Conservation (phyloP, 2,329 filamentous ascomycete genomes). For the Drechmeria coniospora region DNA sequence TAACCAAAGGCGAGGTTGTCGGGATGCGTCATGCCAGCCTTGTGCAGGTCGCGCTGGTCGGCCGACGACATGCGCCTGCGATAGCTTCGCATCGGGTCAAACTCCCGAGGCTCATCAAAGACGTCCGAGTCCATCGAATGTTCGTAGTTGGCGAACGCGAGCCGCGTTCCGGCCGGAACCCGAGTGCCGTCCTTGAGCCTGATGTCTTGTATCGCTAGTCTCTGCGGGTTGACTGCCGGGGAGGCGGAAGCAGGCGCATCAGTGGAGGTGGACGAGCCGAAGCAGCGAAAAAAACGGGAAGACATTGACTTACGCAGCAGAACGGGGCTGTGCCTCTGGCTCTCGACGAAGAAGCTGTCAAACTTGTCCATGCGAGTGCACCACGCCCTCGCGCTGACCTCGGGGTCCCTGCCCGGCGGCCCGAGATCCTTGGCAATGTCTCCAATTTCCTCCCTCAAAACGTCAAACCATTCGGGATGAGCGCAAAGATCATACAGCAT, state of each 20-base stretch:
- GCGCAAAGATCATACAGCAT: constrained; percentile 3
- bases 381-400: too few relatives aligned
- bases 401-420: too few relatives aligned
- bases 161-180: constrained; percentile 19
- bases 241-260: too few relatives aligned
- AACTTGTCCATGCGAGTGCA: constrained; percentile 7
- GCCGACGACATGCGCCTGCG: constrained; percentile 15
- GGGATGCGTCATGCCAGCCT: constrained; percentile 18
- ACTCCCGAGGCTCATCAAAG: constrained; percentile 17
- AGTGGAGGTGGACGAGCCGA: too few relatives aligned
- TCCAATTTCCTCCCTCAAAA: constrained; percentile 3
- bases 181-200: too few relatives aligned
- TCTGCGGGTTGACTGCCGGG: too few relatives aligned
- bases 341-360: constrained; percentile 10
- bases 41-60: constrained; percentile 16
- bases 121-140: constrained; percentile 16
- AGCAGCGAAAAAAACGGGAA: too few relatives aligned
- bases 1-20: constrained; percentile 23
- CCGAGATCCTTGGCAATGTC: constrained; percentile 3
- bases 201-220: too few relatives aligned
- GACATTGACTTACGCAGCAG: constrained; percentile 9
- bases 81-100: constrained; percentile 28
- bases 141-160: constrained; percentile 19
- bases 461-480: constrained; percentile 1
- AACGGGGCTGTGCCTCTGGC: constrained; percentile 8